phyloP scores from a whole-genome alignment of 352 stramenopile genomes.

The Pythium utonaiense region DNA sequence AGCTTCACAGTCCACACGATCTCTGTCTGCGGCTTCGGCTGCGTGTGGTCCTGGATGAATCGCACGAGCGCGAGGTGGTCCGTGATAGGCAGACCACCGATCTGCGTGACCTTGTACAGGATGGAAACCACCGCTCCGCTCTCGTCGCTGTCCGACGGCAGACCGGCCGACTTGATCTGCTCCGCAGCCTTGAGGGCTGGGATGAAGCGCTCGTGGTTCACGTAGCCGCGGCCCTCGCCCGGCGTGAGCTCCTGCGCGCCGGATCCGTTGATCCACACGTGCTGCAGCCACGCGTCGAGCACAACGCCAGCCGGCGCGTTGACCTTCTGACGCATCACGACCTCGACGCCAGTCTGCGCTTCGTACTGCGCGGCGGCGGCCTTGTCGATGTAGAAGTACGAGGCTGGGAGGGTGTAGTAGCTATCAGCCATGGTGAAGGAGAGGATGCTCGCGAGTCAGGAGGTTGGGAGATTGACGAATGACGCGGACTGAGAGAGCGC shows the following conservation, averaged over 20 bases:
- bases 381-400: constrained; percentile 11
- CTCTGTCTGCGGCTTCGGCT: constrained; percentile 11
- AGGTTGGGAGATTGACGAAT: background rate
- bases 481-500: background rate
- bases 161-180: constrained; percentile 17
- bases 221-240: constrained; percentile 10
- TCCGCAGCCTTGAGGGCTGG: constrained; percentile 3
- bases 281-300: constrained; percentile 12
- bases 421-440: background rate
- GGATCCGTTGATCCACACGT: constrained; percentile 9
- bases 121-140: constrained; percentile 7
- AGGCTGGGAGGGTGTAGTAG: constrained; percentile 5
- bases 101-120: constrained; percentile 14
- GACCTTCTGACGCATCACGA: constrained; percentile 2
- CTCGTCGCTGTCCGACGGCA: constrained; percentile 3
- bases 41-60: constrained; percentile 7
- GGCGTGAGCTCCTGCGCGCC: constrained; percentile 2
- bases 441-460: background rate
- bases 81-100: constrained; percentile 1
- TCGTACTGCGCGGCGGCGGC: constrained; percentile 10
- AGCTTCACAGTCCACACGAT: constrained; percentile 22
- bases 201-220: constrained; percentile 13
- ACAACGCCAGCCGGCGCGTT: background rate
- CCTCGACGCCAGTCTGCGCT: background rate
- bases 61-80: constrained; percentile 16